Evolutionary conservation across 345 rosid species (phyloP).

Genomic region (Barbarea vulgaris): DNA sequence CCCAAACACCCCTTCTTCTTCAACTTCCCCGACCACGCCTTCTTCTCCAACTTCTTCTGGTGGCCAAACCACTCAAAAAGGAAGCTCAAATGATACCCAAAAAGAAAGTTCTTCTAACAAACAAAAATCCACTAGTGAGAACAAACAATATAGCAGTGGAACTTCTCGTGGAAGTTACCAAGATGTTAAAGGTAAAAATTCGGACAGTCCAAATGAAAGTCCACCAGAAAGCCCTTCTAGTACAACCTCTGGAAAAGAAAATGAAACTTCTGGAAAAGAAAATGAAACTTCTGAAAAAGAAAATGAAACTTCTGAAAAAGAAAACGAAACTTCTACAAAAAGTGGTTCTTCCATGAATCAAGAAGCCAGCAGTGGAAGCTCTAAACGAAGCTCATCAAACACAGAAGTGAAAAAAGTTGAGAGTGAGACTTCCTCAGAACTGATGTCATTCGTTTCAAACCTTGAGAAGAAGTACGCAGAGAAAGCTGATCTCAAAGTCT

Average conservation of each 20-base stretch:
- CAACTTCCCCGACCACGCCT: neutral
- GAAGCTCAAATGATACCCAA: neutral
- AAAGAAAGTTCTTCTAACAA: neutral
- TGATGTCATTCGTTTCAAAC: slow-evolving; percentile 20
- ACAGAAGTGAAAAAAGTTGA: slow-evolving; percentile 27
- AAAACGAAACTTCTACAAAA: neutral
- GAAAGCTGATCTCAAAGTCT: slow-evolving; percentile 30
- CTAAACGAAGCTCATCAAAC: neutral
- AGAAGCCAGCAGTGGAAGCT: neutral
- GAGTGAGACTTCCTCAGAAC: slow-evolving; percentile 24
- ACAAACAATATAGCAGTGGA: neutral
- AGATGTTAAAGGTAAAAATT: neutral
- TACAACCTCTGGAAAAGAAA: neutral
- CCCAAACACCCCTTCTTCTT: too few relatives aligned
- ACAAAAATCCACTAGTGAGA: neutral
- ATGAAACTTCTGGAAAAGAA: neutral
- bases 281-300: neutral
- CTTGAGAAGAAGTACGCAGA: slow-evolving; percentile 35
- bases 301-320: neutral
- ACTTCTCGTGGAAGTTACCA: neutral
- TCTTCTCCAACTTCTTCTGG: neutral
- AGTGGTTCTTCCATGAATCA: neutral
- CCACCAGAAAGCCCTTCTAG: neutral
- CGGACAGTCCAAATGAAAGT: neutral
- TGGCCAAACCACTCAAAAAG: neutral